Evolutionary conservation across 495 filamentous ascomycete genomes (phyloP), one percentile per base, ranked within the genome.

Genomic region (Penicillium longicatenatum): DNA sequence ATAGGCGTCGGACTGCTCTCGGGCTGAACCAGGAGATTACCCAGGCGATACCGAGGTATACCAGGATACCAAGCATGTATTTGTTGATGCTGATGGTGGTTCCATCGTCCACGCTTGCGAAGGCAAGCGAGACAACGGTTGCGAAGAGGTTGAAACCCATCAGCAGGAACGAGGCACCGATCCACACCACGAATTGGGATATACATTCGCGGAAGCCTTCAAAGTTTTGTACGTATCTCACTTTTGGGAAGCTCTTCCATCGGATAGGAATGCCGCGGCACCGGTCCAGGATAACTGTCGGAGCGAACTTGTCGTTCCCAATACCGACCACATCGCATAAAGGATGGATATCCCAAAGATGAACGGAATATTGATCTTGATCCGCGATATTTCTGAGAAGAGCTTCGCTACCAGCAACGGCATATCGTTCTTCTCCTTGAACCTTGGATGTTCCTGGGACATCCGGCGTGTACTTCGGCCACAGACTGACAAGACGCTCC

Each of bases 261-360:
- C 58, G 58, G 14, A 61, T 61, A 20, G 58, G 58, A 29, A 61
- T 56, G n/a, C 58, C 58, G 3, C 43, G 47, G 26, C 58, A 61
- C 3, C 58, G 52, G 37, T 61, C 58, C 8, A 55, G 12, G 20
- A 61, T 61, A n/a, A 61, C 49, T 6, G 58, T 61, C 14, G 58
- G 58, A 24, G 52, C 31, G 48, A 50, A 48, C 12, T 47, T 29
- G 17, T 61, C 58, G 17, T 56, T 49, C 10, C 58, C 58, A 33
- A 61, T 61, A 35, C 58, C 58, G 19, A 61, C 58, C 0, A 61
- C 58, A 42, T 47, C 49, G 24, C 58, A 61, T 12, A 31, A 33
- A 16, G 58, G 58, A 3, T 61, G 4, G 10, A 61, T 52, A 49
- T 61, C 58, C 58, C 58, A 61, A 8, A 61, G 49, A 19, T 61